Evolutionary conservation across 2,329 filamentous ascomycete species (phyloP).

Genomic region (Penicillium hesseltinei): DNA sequence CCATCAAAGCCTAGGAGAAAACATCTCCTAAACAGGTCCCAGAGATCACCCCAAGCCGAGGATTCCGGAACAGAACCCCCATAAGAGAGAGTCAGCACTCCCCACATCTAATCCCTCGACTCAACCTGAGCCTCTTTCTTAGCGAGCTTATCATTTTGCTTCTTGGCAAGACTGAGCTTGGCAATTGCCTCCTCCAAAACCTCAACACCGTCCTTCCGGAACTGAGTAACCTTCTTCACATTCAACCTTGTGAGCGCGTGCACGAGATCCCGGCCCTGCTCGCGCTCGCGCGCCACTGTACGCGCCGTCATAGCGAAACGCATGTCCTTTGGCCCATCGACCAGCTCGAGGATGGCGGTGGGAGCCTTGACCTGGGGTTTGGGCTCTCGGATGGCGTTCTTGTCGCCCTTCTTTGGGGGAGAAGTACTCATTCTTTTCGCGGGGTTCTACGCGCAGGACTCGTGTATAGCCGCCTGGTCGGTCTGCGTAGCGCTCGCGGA

Average conservation of each 20-base stretch:
- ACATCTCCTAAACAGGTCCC: not conserved
- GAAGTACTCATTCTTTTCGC: constrained; percentile 52
- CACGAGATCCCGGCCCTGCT: constrained; percentile 55
- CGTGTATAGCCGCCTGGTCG: constrained; percentile 93
- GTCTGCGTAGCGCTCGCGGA: constrained; percentile 72
- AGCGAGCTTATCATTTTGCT: constrained; percentile 30
- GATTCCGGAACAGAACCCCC: not conserved
- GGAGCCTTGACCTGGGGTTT: constrained; percentile 71
- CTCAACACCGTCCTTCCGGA: constrained; percentile 63
- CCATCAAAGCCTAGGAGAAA: constrained; percentile 1
- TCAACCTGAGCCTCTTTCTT: constrained; percentile 29
- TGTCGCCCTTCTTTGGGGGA: constrained; percentile 18
- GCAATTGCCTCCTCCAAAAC: constrained; percentile 63
- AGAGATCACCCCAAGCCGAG: not conserved
- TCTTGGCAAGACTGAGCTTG: constrained; percentile 54
- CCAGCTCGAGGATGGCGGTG: constrained; percentile 88
- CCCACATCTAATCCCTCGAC: constrained; percentile 1
- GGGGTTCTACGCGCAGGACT: constrained; percentile 85
- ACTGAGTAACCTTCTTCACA: constrained; percentile 77
- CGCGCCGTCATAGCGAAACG: constrained; percentile 92
- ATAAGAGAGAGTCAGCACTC: not conserved
- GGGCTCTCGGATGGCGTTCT: constrained; percentile 15
- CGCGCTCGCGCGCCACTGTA: constrained; percentile 64
- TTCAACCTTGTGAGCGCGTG: constrained; percentile 75
- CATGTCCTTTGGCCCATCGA: constrained; percentile 91